These are phyloP conservation scores for Chytriomyces confervae DNA, from an alignment of 192 early-diverging fungal genomes.

Conservation along the genomic window DNA sequence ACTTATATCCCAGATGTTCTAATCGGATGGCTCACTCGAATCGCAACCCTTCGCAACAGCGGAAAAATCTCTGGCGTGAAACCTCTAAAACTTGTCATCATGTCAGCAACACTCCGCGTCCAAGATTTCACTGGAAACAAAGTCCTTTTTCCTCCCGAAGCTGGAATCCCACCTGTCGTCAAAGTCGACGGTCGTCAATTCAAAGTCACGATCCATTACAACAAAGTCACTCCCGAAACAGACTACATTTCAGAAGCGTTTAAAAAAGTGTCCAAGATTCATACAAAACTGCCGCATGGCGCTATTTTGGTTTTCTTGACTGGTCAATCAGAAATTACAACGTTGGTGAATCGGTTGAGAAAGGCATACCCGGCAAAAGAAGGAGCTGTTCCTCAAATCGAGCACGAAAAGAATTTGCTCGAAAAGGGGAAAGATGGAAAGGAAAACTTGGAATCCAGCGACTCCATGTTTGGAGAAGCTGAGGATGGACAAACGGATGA, in stretches of 20 bases:
- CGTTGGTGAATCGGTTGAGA: constrained; percentile 76
- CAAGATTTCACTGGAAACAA: constrained; percentile 92
- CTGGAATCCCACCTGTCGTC: constrained; percentile 77
- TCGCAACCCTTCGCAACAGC: constrained; percentile 76
- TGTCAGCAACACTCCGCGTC: constrained; percentile 97
- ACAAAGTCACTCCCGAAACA: constrained; percentile 83
- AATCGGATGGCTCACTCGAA: constrained; percentile 93
- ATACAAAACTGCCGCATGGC: constrained; percentile 87
- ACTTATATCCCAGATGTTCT: constrained; percentile 71
- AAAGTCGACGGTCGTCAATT: constrained; percentile 92
- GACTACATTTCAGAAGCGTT: constrained; percentile 88
- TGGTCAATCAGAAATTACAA: constrained; percentile 91
- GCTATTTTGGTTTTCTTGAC: constrained; percentile 95
- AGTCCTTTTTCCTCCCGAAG: constrained; percentile 67
- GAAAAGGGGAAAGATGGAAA: constrained; percentile 35
- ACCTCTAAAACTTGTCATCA: constrained; percentile 94
- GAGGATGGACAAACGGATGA: constrained; percentile 40
- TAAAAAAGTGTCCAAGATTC: constrained; percentile 94
- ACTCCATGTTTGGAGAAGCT: constrained; percentile 42
- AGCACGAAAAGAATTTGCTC: constrained; percentile 30
- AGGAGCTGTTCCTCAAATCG: not conserved
- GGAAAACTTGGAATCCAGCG: not conserved
- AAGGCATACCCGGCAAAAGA: constrained; percentile 68
- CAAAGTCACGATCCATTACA: constrained; percentile 90
- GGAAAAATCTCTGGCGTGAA: constrained; percentile 56